Conservation (phyloP, 1,284 basidiomycete species). For the Cutaneotrichosporon sp. region DNA sequence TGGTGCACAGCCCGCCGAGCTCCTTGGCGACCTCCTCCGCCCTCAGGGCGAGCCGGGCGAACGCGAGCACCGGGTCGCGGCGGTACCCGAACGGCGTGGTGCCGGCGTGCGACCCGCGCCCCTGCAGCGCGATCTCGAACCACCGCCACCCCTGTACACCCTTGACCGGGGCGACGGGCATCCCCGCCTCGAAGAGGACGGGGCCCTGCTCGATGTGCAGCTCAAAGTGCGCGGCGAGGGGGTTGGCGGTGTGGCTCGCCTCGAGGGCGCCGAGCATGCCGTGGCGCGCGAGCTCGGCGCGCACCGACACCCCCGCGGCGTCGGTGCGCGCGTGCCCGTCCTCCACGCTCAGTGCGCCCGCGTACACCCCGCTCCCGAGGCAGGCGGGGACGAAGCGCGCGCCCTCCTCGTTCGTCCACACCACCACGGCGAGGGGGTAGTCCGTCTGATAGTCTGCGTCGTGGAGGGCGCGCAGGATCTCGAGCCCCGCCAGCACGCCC, state of each 20-base stretch:
- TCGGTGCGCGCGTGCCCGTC: constrained; percentile 5
- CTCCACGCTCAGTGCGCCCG: constrained; percentile 1
- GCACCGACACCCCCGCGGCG: constrained; percentile 12
- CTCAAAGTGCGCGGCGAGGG: constrained; percentile 39
- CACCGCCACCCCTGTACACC: constrained; percentile 36
- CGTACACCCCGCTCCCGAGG: constrained; percentile 30
- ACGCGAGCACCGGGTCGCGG: constrained; percentile 26
- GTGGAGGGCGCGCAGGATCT: constrained; percentile 26
- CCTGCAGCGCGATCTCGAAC: constrained; percentile 29
- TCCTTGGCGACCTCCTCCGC: constrained; percentile 21
- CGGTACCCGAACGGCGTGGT: constrained; percentile 32
- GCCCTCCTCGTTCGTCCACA: constrained; percentile 36
- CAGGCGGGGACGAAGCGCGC: constrained; percentile 19
- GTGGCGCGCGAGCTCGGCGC: constrained; percentile 19
- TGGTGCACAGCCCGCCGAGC: constrained; percentile 26
- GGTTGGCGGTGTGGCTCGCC: constrained; percentile 9
- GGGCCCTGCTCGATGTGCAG: constrained; percentile 44
- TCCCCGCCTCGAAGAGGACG: constrained; percentile 24
- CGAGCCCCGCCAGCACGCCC: constrained; percentile 32
- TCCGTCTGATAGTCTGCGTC: constrained; percentile 19
- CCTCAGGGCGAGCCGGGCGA: constrained; percentile 21
- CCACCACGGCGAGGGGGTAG: constrained; percentile 24
- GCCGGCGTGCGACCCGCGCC: constrained; percentile 33
- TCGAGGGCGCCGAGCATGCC: constrained; percentile 15
- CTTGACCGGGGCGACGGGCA: constrained; percentile 25